Conservation (phyloP, 768 basidiomycete species). For the Leccinellum rugosiceps region DNA sequence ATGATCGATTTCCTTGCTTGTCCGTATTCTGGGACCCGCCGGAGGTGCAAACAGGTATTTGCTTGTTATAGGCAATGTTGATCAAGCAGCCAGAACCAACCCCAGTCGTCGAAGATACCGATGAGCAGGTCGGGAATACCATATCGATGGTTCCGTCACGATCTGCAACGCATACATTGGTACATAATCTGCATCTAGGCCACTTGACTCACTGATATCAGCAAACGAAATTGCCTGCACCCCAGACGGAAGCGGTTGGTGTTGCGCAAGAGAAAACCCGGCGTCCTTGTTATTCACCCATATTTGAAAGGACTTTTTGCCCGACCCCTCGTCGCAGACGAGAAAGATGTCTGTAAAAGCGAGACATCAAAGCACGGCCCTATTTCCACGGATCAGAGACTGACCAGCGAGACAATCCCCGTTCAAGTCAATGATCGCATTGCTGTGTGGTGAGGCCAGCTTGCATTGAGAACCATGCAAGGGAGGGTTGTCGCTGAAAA, state of each 20-base stretch:
- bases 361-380: not conserved
- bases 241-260: conserved; percentile 69
- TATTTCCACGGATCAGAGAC: not conserved
- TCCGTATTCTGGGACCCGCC: conserved; percentile 45
- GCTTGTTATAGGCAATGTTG: conserved; percentile 92
- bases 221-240: conserved; percentile 82
- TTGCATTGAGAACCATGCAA: conserved; percentile 67
- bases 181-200: not conserved
- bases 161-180: conserved; percentile 44
- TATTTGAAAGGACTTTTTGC: conserved; percentile 74
- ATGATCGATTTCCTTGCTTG: conserved; percentile 52
- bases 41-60: conserved; percentile 75
- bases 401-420: conserved; percentile 93
- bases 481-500: conserved; percentile 50
- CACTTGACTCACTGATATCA: conserved; percentile 68
- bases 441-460: conserved; percentile 88
- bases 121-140: conserved; percentile 81
- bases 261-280: conserved; percentile 68
- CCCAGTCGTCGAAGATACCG: conserved; percentile 64
- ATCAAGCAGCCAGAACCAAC: conserved; percentile 75
- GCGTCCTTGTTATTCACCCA: conserved; percentile 85
- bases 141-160: conserved; percentile 97
- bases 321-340: conserved; percentile 67
- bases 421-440: conserved; percentile 90
- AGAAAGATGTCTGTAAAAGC: conserved; percentile 73